Base-by-base conservation (phyloP, 768 basidiomycete species). In the Rhizopogon sp. region DNA sequence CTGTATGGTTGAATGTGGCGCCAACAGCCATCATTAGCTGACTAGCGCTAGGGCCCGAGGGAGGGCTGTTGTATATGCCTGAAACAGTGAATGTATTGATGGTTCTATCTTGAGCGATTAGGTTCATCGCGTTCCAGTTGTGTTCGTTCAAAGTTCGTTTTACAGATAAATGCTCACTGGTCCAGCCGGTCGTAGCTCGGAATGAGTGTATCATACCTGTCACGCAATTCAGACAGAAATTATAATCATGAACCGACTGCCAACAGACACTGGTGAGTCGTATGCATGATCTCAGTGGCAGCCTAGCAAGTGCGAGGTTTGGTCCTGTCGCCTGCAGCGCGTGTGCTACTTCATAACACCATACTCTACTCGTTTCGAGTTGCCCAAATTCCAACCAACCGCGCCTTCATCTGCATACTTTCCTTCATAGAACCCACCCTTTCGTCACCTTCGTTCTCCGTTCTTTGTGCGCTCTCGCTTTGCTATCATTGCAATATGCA, bases 241-340 rank as follows among this genome's bases (percentile, higher is more conserved):
- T 25, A 25, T 25, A 4, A 25, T 25, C 25, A 25, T 39, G 65
- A 58, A 43, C 59, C 63, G 2, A 60, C 60, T 14, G 39, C 53
- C 46, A 69, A 65, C 20, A 64, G 69, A 44, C 65, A 60, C 14
- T 49, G 16, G 13, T 47, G 20, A 49, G 33, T 22, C 7, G 11
- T 14, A 35, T 16, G 13, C 4, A 6, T 33, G 31, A 11, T 33
- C 6, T 14, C 31, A 13, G 28, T 35, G 5, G 31, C 17, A 20
- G 9, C 17, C 7, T 37, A 37, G 11, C 11, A 37, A 11, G 5
- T 13, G 7, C 31, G 1, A 10, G 3, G 10, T 33, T 7, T 8
- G 31, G 31, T 10, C 10, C 31, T 33, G 35, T 13, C 4, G 35
- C 11, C 35, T 9, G 35, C 35, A 37, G 35, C 11, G 31, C 8